A percentile compares a stretch with the other conserved stretches of the same genome.
Evolutionary conservation across 768 basidiomycete genomes (phyloP).

Genomic region (Leccinellum rugosiceps): DNA sequence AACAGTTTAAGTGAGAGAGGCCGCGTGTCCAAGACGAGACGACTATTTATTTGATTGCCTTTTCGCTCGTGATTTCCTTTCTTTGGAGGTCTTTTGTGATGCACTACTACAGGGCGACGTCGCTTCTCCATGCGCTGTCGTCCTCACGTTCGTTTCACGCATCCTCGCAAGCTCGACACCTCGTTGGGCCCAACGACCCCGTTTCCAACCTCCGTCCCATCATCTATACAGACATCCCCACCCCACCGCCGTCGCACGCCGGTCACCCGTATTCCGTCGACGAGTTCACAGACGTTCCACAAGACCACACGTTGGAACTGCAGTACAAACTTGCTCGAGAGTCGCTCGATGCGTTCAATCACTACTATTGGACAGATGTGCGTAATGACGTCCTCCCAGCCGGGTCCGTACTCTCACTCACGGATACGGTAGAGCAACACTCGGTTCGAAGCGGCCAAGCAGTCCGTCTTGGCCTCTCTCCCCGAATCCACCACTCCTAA

Average conservation of each 20-base stretch:
- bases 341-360: slow-evolving; percentile 71
- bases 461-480: slow-evolving; percentile 52
- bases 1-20: neutral
- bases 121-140: neutral
- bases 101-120: neutral
- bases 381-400: slow-evolving; percentile 22
- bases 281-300: slow-evolving; percentile 51
- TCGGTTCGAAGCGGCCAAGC: slow-evolving; percentile 73
- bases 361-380: slow-evolving; percentile 80
- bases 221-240: slow-evolving; percentile 61
- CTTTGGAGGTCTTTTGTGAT: neutral
- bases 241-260: slow-evolving; percentile 27
- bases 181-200: slow-evolving; percentile 73
- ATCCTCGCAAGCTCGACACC: slow-evolving; percentile 31
- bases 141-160: slow-evolving; percentile 17
- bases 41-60: neutral
- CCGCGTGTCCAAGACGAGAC: neutral
- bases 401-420: slow-evolving; percentile 1
- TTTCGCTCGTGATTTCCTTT: neutral
- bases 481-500: slow-evolving; percentile 47
- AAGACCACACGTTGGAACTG: slow-evolving; percentile 49
- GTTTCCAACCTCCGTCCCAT: slow-evolving; percentile 78
- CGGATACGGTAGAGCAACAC: slow-evolving; percentile 58
- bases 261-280: slow-evolving; percentile 74
- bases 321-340: slow-evolving; percentile 71